A percentile compares a stretch with the other conserved stretches of the same genome.
phyloP scores from a whole-genome alignment of 2,329 filamentous ascomycete genomes.

The Nemania sp. region DNA sequence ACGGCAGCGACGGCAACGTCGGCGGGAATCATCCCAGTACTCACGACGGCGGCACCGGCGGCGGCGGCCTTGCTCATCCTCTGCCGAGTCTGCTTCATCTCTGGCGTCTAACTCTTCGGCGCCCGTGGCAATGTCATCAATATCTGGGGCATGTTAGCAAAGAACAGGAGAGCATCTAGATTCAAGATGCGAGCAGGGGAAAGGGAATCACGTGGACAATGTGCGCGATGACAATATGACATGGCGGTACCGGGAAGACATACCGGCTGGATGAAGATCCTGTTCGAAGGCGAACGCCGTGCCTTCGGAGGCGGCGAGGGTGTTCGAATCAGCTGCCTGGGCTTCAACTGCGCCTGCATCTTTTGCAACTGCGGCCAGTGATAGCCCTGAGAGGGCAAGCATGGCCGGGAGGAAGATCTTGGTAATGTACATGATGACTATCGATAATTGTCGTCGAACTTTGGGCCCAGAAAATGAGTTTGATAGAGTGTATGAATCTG shows the following conservation, averaged over 20 bases:
- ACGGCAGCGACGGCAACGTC: constrained; percentile 4
- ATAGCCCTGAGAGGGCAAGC: constrained; percentile 9
- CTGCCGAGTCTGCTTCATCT: neutral
- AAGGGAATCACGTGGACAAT: no score
- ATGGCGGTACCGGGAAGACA: neutral
- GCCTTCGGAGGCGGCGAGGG: neutral
- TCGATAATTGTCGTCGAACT: neutral
- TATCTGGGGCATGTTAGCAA: neutral
- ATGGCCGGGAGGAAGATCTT: constrained; percentile 14
- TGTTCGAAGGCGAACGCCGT: neutral
- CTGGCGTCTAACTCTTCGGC: neutral
- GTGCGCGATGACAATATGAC: no score
- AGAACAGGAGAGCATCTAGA: neutral
- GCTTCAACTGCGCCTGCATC: neutral
- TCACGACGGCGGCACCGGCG: neutral
- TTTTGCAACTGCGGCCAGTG: neutral
- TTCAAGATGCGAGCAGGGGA: no score
- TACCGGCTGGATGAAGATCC: neutral
- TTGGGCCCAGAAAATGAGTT: neutral
- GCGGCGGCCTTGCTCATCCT: neutral
- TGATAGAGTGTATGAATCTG: no score
- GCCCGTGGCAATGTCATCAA: neutral
- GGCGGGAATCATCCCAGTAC: neutral
- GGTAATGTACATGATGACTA: constrained; percentile 11
- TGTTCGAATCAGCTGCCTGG: neutral